phyloP scores from a whole-genome alignment of 257 asterid species.

The Solanum raphanifolium region DNA sequence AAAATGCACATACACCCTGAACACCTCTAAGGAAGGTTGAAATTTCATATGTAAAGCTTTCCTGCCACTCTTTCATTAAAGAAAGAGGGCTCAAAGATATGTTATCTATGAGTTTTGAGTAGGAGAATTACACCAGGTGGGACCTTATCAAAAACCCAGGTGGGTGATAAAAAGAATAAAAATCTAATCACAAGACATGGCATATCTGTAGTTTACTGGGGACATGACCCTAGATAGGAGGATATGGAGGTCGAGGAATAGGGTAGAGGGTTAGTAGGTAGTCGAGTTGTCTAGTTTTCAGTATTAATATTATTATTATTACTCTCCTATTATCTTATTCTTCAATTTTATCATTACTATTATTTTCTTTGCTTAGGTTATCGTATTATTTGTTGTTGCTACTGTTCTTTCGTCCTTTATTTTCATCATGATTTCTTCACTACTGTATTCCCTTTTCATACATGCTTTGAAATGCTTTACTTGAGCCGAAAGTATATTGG shows the following conservation, averaged over 20 bases:
- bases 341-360: not conserved
- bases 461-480: not conserved
- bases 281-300: not conserved
- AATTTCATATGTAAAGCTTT: not conserved
- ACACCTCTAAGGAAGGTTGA: not conserved
- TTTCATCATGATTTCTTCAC: not conserved
- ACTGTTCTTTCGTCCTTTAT: not conserved
- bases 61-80: not conserved
- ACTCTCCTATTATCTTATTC: not conserved
- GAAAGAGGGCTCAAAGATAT: not conserved
- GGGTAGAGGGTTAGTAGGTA: not conserved
- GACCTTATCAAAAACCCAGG: not conserved
- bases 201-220: not conserved
- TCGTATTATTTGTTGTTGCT: not conserved
- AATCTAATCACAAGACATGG: not conserved
- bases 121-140: not conserved
- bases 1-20: not conserved
- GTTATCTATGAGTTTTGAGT: not conserved
- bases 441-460: not conserved
- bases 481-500: not conserved
- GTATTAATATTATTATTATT: not conserved
- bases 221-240: not conserved
- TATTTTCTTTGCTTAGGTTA: not conserved
- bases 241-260: not conserved
- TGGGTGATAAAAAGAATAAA: not conserved